Percentiles rank a stretch among this genome's conserved stretches.
phyloP scores from a whole-genome alignment of 1,284 basidiomycete genomes.

The Rhodotorula glutinis region DNA sequence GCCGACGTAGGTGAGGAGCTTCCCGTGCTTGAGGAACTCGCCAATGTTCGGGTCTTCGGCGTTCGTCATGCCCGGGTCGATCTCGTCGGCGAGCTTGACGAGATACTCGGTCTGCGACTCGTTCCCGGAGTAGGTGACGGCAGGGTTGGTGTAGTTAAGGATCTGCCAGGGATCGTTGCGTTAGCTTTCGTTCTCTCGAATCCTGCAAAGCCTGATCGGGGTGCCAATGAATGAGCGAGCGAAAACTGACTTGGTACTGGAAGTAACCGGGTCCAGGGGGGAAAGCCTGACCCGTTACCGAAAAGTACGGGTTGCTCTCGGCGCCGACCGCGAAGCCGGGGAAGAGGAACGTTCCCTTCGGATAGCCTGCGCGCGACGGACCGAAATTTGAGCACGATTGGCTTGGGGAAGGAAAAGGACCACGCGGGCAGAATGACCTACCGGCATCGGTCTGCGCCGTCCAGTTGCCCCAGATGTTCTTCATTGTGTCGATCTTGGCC shows the following conservation, averaged over 20 bases:
- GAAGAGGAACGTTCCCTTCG: slow-evolving; percentile 32
- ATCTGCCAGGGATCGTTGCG: too few species aligned
- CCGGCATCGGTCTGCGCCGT: background rate
- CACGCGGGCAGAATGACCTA: too few species aligned
- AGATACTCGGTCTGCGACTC: slow-evolving; percentile 5
- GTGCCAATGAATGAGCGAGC: too few species aligned
- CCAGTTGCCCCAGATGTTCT: slow-evolving; percentile 29
- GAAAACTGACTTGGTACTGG: slow-evolving; percentile 14
- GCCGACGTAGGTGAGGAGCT: slow-evolving; percentile 33
- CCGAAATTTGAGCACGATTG: too few species aligned
- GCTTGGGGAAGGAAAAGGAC: too few species aligned
- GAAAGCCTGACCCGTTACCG: slow-evolving; percentile 25
- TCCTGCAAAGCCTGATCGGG: too few species aligned
- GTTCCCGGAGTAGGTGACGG: slow-evolving; percentile 8
- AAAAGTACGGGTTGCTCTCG: slow-evolving; percentile 23
- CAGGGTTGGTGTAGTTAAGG: slow-evolving; percentile 26
- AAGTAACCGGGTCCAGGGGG: slow-evolving; percentile 13
- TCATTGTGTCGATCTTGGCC: slow-evolving; percentile 36
- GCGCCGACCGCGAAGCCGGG: slow-evolving; percentile 36
- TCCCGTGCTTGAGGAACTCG: slow-evolving; percentile 39
- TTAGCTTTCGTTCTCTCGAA: too few species aligned
- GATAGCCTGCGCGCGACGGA: too few species aligned
- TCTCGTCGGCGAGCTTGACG: slow-evolving; percentile 2
- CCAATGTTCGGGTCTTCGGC: slow-evolving; percentile 38
- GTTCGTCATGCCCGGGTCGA: slow-evolving; percentile 28